Percentiles rank a stretch among this genome's conserved stretches.
These are phyloP conservation scores for Microsporum audouinii DNA, from an alignment of 2,329 filamentous ascomycete genomes.

Conservation along the genomic window DNA sequence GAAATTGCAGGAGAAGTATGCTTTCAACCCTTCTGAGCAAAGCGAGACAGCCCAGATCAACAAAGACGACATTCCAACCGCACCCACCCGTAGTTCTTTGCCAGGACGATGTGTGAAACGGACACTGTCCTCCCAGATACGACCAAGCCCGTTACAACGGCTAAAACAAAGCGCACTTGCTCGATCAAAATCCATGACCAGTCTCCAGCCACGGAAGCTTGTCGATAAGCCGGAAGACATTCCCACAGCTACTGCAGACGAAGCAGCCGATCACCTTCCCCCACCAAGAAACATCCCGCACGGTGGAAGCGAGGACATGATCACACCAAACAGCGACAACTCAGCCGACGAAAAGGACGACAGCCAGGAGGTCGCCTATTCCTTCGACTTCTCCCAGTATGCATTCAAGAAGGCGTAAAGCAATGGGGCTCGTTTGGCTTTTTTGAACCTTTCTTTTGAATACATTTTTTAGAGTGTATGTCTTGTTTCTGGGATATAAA, in stretches of 20 bases:
- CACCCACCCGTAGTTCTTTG: background rate
- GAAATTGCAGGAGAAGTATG: background rate
- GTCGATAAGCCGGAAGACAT: background rate
- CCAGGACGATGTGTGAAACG: background rate
- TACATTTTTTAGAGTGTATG: background rate
- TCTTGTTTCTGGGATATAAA: background rate
- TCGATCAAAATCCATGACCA: slow-evolving; percentile 29
- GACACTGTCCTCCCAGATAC: slow-evolving; percentile 7
- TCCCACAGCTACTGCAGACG: background rate
- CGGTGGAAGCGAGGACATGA: slow-evolving; percentile 42
- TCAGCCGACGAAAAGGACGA: slow-evolving; percentile 21
- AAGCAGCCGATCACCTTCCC: background rate
- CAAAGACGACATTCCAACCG: background rate
- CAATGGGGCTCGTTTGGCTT: background rate
- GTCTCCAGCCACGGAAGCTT: slow-evolving; percentile 5
- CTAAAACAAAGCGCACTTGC: slow-evolving; percentile 30
- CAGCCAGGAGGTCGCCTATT: background rate
- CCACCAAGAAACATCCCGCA: background rate
- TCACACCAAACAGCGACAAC: slow-evolving; percentile 41
- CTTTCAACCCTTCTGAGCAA: background rate
- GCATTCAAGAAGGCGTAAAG: slow-evolving; percentile 7
- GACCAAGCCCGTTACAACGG: slow-evolving; percentile 32
- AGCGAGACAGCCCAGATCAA: background rate
- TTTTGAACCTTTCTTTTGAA: background rate
- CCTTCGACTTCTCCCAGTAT: slow-evolving; percentile 11